Evolutionary conservation across 2,329 filamentous ascomycete species (phyloP), one percentile per base, ranked within the genome.

Genomic region (Hymenoscyphus albidus): DNA sequence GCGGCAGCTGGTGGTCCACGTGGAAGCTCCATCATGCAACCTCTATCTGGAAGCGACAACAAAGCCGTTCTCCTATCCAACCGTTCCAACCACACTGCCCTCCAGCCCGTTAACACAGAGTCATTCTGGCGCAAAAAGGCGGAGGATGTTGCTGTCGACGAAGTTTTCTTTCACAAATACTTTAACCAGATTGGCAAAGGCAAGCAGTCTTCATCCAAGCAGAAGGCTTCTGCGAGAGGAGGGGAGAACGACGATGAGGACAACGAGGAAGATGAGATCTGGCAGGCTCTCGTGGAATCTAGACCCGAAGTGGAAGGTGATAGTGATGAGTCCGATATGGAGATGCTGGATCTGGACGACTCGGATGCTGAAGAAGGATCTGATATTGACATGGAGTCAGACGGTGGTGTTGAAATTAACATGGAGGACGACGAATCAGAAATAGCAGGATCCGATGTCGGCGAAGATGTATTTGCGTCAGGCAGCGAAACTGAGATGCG

Each of bases 151-250:
- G 88, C 90, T 2, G 92, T 88, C 0, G 93, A 99, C 70, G 95
- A 99, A 75, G 91, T 93, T 48, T 99, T 99, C 85, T 99, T 99
- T 85, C 95, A 99, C 77, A 88, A 92, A 70, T 99, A 99, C 85
- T 99, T 99, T 79, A 88, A 86, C 66, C 85, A 88, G 67, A 79
- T 91, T 63, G 87, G 87, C 68, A 92, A 89, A 74, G 79, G 81
- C 12, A 84, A 81, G 59, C 83, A 82, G 68, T 78, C 81, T 70
- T 82, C 83, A 73, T 76, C 76, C 67, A 83, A 81, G 72, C 82
- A 83, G 71, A 85, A 84, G 78, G 83, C 85, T 76, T 78, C 80
- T 60, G 80, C 82, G 69, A 84, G 82, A 72, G 76, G 72, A 48
- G 76, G 76, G 59, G 78, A 77, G 63, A 75, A 71, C n/a, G 76